Base-by-base conservation (phyloP, 306 rosid species). In the Quercus dentata region DNA sequence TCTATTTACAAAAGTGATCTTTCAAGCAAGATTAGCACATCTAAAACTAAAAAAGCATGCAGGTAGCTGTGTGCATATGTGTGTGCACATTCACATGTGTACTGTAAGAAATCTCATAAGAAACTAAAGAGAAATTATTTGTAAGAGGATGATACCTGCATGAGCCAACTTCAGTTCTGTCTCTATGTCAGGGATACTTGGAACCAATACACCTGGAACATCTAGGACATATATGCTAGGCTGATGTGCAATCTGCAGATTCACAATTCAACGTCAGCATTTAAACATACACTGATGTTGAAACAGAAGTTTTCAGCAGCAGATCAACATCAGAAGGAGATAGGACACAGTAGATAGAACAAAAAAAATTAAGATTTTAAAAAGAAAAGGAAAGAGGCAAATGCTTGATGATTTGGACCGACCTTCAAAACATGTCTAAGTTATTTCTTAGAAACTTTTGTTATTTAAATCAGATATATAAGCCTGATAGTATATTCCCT, bases 161-260 rank as follows among this genome's bases (percentile, higher is more conserved):
- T 6, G 44, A 38, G 44, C 44, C 44, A 38, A 2, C 0, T 38
- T 6, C 44, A 38, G 44, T 6, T 1, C 10, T 38, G 44, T 38
- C 44, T 6, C 44, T 38, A 38, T 38, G 10, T 33, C 8, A 35
- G 9, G 41, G 41, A 35, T 94, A 62, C 90, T 94, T 4, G 97
- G 97, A 83, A 94, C 97, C 77, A 92, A 77, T 17, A 94, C 97
- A 83, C 98, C 98, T 3, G 97, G 98, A 74, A 91, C 91, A 84
- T 94, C 93, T 51, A 94, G 85, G 64, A 92, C 98, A 74, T 90
- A 92, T 84, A 94, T 89, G 89, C 97, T 94, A 10, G 97, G 98
- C 63, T 88, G 91, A 69, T 94, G 91, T 85, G 98, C 97, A 80
- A 92, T 94, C 97, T 92, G 91, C 75, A 86, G 64, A 78, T 79